Evolutionary conservation across 257 asterid species (phyloP), one percentile per base, ranked within the genome.

Genomic region (Phtheirospermum japonicum): DNA sequence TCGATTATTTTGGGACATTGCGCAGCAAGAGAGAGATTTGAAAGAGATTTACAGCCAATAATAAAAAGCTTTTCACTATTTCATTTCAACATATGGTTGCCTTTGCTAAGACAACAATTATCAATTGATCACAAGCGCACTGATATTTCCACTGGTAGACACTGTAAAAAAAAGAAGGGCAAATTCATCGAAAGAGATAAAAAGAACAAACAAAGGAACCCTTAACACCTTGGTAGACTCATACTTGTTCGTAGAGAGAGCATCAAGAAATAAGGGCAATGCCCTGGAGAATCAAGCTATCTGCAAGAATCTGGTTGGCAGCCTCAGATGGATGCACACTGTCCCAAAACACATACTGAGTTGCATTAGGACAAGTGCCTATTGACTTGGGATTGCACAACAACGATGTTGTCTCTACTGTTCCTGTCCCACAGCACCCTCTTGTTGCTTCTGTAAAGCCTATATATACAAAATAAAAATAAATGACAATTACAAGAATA

Each of bases 241-340:
- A 17, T 42, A 42, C 8, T 13, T n/a, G 2, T 14, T 7, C 7
- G 9, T 4, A 3, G 51, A n/a, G 12, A 48, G 54, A 46, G 10
- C 1, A 65, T 67, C 71, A 82, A 0, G 76, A 68, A 59, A 92
- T 69, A 43, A 92, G 88, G 32, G 64, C 43, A 51, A 92, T 89
- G 43, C 99, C 99, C 66, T 80, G 86, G 46, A 76, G 7, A 68
- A 92, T 69, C 70, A 89, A 68, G 5, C 79, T 43, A 64, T 86
- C 87, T 0, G 99, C 95, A 46, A 92, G 86, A 23, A 89, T 62
- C 71, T 83, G 85, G 57, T 89, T 87, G 10, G 96, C 94, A 2
- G 95, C 96, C 70, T 93, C 72, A 59, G 99, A 83, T 0, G 99
- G 99, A 81, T 93, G 99, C 20, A 93, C 99, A 51, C 92, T 77